Conservation (phyloP, 768 basidiomycete species). For the Phylloporus arenicola region DNA sequence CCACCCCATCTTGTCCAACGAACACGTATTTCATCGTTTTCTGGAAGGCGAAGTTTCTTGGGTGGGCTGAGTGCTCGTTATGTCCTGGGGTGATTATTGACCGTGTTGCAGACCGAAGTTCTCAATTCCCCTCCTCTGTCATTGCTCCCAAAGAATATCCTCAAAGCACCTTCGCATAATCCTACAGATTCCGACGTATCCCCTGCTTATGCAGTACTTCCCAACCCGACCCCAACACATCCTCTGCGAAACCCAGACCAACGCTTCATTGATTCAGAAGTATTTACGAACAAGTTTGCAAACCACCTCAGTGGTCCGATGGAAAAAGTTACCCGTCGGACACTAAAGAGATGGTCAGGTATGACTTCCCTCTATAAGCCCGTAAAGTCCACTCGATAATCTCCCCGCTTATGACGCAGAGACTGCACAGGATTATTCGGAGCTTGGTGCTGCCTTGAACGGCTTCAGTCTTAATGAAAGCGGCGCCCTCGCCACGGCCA, state of each 20-base stretch:
- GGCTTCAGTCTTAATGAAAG: slow-evolving; percentile 88
- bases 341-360: slow-evolving; percentile 95
- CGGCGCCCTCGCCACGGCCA: slow-evolving; percentile 66
- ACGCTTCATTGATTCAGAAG: slow-evolving; percentile 92
- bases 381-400: slow-evolving; percentile 3
- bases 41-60: slow-evolving; percentile 94
- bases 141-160: slow-evolving; percentile 87
- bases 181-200: slow-evolving; percentile 76
- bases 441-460: slow-evolving; percentile 87
- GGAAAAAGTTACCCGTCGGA: slow-evolving; percentile 93
- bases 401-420: slow-evolving; percentile 39
- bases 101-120: slow-evolving; percentile 67
- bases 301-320: slow-evolving; percentile 86
- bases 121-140: slow-evolving; percentile 90
- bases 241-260: slow-evolving; percentile 92
- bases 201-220: slow-evolving; percentile 75
- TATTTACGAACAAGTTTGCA: slow-evolving; percentile 93
- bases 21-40: slow-evolving; percentile 95
- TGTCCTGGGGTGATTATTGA: slow-evolving; percentile 4
- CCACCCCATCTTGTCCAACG: slow-evolving; percentile 94
- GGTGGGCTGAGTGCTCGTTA: slow-evolving; percentile 43
- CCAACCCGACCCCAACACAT: slow-evolving; percentile 83
- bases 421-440: slow-evolving; percentile 79
- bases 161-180: slow-evolving; percentile 93
- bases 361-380: slow-evolving; percentile 19